Percentiles rank a stretch among this genome's conserved stretches.
These are phyloP conservation scores for Glaciozyma antarctica DNA, from an alignment of 768 basidiomycete genomes.

Conservation along the genomic window DNA sequence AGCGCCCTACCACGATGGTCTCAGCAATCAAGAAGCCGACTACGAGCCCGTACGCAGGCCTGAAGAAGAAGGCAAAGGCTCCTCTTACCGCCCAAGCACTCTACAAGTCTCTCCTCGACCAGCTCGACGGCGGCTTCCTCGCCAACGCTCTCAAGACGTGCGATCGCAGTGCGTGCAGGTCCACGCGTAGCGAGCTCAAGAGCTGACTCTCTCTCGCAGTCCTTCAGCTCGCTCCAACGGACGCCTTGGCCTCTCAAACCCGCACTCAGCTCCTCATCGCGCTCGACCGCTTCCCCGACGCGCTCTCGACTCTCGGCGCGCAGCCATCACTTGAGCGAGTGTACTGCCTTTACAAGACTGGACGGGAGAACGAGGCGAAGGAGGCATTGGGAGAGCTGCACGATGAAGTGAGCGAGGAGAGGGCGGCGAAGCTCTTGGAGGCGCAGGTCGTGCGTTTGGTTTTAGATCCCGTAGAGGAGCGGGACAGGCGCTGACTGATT, in stretches of 20 bases:
- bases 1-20: too few species aligned
- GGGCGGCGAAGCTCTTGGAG: conserved; percentile 39
- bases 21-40: too few species aligned
- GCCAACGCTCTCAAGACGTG: conserved; percentile 40
- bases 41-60: background rate
- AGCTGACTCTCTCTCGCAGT: conserved; percentile 33
- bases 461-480: background rate
- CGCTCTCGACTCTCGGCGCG: conserved; percentile 33
- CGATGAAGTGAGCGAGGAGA: conserved; percentile 23
- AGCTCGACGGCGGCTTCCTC: conserved; percentile 39
- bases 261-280: conserved; percentile 42
- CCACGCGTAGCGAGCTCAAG: too few species aligned
- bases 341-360: conserved; percentile 43
- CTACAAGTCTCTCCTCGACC: conserved; percentile 38
- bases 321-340: conserved; percentile 37
- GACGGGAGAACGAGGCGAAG: conserved; percentile 39
- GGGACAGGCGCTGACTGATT: too few species aligned
- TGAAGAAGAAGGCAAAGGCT: background rate
- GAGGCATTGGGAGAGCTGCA: conserved; percentile 32
- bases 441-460: conserved; percentile 42
- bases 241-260: conserved; percentile 37
- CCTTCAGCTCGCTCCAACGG: conserved; percentile 36
- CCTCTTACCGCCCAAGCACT: background rate
- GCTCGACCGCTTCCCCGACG: conserved; percentile 40
- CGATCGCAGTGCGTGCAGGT: conserved; percentile 37